Percentiles rank a stretch among this genome's conserved stretches.
Conservation (phyloP, 2,329 filamentous ascomycete genomes). For the Taxawa tesnikishii region DNA sequence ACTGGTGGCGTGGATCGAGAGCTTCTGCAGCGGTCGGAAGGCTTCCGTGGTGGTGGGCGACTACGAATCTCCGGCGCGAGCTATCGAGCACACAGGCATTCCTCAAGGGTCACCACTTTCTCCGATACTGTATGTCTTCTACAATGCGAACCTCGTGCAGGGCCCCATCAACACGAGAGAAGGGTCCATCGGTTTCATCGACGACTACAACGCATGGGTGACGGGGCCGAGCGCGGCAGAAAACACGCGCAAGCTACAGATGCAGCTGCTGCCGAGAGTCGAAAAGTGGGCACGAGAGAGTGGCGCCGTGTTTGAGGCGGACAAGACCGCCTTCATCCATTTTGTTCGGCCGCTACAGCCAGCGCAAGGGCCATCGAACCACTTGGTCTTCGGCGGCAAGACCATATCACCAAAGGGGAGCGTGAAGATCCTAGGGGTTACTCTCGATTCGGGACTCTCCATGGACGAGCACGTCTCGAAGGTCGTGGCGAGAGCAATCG, state of each 20-base stretch:
- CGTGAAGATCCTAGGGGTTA: too few relatives aligned
- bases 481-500: too few relatives aligned
- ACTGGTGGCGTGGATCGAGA: constrained; percentile 11
- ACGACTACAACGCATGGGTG: constrained; percentile 13
- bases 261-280: constrained; percentile 7
- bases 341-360: too few relatives aligned
- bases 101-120: constrained; percentile 24
- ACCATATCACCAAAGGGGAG: too few relatives aligned
- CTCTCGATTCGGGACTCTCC: too few relatives aligned
- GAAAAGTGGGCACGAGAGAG: constrained; percentile 13
- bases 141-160: constrained; percentile 26
- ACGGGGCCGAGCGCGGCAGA: constrained; percentile 1
- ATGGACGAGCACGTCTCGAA: too few relatives aligned
- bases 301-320: constrained; percentile 4
- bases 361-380: too few relatives aligned
- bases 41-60: constrained; percentile 9
- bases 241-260: constrained; percentile 1
- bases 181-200: constrained; percentile 17
- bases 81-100: constrained; percentile 11
- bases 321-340: constrained; percentile 7
- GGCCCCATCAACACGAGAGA: constrained; percentile 15
- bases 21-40: constrained; percentile 15
- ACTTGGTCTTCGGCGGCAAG: too few relatives aligned
- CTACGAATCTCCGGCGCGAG: constrained; percentile 1
- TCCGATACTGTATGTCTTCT: constrained; percentile 24